These are phyloP conservation scores for Candida sp. DNA, from an alignment of 1,139 yeast genomes.

Conservation along the genomic window DNA sequence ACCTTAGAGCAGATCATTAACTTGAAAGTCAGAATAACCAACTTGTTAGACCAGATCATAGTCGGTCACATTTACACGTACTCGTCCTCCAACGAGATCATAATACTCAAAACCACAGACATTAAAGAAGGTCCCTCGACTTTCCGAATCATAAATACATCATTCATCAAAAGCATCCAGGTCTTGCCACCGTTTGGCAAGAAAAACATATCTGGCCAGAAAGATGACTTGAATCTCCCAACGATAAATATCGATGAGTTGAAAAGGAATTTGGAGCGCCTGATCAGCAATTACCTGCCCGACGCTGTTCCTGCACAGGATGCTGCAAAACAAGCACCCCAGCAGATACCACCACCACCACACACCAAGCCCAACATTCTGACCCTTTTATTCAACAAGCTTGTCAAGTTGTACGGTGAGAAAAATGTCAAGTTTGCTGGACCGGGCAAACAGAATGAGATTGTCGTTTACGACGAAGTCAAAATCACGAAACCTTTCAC, in stretches of 20 bases:
- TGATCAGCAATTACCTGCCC: conserved; percentile 17
- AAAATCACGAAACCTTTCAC: conserved; percentile 33
- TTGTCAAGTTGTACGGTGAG: conserved; percentile 23
- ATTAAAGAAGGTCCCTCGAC: conserved; percentile 24
- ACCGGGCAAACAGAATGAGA: conserved; percentile 18
- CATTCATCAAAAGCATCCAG: conserved; percentile 59
- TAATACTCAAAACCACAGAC: conserved; percentile 22
- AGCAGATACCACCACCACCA: neutral
- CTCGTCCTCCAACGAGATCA: conserved; percentile 32
- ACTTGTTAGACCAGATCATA: conserved; percentile 58
- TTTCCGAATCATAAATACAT: conserved; percentile 59
- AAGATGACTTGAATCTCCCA: conserved; percentile 7
- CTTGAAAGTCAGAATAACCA: conserved; percentile 62
- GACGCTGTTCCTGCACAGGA: neutral
- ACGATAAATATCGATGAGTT: conserved; percentile 20
- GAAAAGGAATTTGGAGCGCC: conserved; percentile 18
- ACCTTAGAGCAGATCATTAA: conserved; percentile 19
- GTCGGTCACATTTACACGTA: conserved; percentile 69
- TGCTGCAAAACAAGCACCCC: neutral
- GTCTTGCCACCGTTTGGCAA: conserved; percentile 36
- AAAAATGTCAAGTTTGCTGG: conserved; percentile 27
- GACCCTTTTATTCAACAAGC: conserved; percentile 20
- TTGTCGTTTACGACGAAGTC: conserved; percentile 29
- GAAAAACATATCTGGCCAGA: conserved; percentile 13
- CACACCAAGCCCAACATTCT: conserved; percentile 1